These are phyloP conservation scores for Trypethelium eluteriae DNA, from an alignment of 495 filamentous ascomycete genomes.

Conservation along the genomic window DNA sequence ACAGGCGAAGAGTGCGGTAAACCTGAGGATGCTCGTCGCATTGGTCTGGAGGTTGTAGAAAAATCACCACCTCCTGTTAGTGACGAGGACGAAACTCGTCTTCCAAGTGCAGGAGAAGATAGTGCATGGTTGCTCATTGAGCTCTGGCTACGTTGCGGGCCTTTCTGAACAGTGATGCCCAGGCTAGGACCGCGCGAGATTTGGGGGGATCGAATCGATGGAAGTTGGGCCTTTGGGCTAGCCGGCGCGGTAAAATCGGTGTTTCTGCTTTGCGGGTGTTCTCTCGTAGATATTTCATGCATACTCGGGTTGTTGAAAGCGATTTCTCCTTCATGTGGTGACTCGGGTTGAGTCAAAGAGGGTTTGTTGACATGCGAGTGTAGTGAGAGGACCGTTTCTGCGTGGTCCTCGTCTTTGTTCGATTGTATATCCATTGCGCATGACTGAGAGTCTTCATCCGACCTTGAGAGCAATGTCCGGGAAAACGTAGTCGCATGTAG, in stretches of 20 bases:
- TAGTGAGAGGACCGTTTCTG: background rate
- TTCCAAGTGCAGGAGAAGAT: background rate
- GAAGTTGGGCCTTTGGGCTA: background rate
- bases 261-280: background rate
- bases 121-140: conserved; percentile 2
- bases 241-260: background rate
- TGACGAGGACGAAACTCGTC: background rate
- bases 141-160: background rate
- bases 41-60: background rate
- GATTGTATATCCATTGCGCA: background rate
- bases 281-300: background rate
- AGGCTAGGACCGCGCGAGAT: background rate
- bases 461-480: background rate
- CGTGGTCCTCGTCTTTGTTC: background rate
- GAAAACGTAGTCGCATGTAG: background rate
- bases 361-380: background rate
- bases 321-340: background rate
- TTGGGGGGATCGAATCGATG: background rate
- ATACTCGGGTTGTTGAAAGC: background rate
- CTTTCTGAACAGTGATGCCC: background rate
- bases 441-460: background rate
- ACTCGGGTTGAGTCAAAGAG: background rate
- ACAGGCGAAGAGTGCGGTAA: conserved; percentile 4
- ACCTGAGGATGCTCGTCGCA: conserved; percentile 1
- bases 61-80: background rate